Evolutionary conservation across 2,329 filamentous ascomycete species (phyloP), one percentile per base, ranked within the genome.

Genomic region (Sporothrix brasiliensis): DNA sequence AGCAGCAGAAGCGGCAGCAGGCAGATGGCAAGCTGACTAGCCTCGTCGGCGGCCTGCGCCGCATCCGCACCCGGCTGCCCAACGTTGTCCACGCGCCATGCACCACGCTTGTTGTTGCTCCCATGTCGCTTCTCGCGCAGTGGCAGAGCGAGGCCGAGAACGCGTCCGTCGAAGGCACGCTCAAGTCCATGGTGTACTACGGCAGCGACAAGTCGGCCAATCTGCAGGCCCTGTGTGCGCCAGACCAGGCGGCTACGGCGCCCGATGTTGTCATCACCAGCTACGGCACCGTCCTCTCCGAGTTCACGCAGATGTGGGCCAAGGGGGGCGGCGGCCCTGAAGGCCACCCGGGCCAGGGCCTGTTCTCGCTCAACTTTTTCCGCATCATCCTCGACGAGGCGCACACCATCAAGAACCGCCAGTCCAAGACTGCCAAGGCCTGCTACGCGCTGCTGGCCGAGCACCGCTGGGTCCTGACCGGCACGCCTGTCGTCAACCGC

Each of bases 91-190:
- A 85, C 68, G 95, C 94, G 1, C 94, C 93, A 0, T 92, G 91
- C 77, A 98, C 95, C 0, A 99, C 95, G 0, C 83, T 99, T 2
- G 94, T 99, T 0, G 87, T 99, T n/a, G 95, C 95, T 0, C 95
- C 95, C 1, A 98, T 97, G 89, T 98, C 95, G 11, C 83, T 99
- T 2, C 85, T 99, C n/a, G 88, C 94, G 0, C 95, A 99, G 78
- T 99, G 95, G 95, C 92, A 97, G 75, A 97, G 92, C 76, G 95
- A 99, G 81, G 92, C 94, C 0, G 89, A 94, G 75, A 97, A 94
- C 76, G 94, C 95, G 0, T 98, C 94, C 0, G 90, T 90, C 73
- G 86, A 91, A 13, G 94, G 93, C 2, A 92, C 92, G 0, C 81
- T 98, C 79, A 96, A 90, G 77, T 89, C 89, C 4, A 87, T 97